Base-by-base conservation (phyloP, 2,329 filamentous ascomycete genomes). In the Alternaria viburni region DNA sequence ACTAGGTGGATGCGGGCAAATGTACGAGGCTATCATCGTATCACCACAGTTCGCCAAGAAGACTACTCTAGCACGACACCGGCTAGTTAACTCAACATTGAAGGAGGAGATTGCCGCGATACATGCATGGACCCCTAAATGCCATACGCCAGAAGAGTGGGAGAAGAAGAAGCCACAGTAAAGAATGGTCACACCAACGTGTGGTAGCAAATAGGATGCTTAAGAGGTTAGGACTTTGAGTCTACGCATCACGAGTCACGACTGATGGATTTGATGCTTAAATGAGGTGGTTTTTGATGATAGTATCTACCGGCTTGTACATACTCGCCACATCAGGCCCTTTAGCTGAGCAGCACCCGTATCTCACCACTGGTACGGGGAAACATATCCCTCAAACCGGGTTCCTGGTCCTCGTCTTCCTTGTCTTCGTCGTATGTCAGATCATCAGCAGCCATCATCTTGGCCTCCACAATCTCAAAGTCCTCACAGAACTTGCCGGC, bases 121-220 rank as follows among this genome's bases (percentile, higher is more conserved):
- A 72, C 94, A 97, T 83, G 94, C 94, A 43, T 97, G 94, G 94
- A 96, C 93, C 59, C 93, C 93, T 26, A 96, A 93, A 82, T 97
- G 94, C 80, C 91, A 93, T 83, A 97, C 94, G 9, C 92, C 93
- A 0, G 92, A 93, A 74, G 93, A 97, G 83, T 97, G 91, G 89
- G 88, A 92, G 82, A 89, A 88, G 80, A 87, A 91, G 80, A 85
- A 86, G 66, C 76, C 72, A 6, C 77, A 79, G 65, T 74, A 58
- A 69, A 46, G 9, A 15, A 15, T 10, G 36, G 8, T 45, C 11
- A 19, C 17, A 32, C 6, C 21, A 36, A 36, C 17, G 21, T 23
- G 8, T 21, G 50, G 17, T 17, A 36, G 50, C 9, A 21, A 43
- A 9, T 8, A 44, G n/a, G 30, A 19, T 25, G 23, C 26, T n/a